These are phyloP conservation scores for Lipomyces yamadae DNA, from an alignment of 805 yeast species.

Conservation along the genomic window DNA sequence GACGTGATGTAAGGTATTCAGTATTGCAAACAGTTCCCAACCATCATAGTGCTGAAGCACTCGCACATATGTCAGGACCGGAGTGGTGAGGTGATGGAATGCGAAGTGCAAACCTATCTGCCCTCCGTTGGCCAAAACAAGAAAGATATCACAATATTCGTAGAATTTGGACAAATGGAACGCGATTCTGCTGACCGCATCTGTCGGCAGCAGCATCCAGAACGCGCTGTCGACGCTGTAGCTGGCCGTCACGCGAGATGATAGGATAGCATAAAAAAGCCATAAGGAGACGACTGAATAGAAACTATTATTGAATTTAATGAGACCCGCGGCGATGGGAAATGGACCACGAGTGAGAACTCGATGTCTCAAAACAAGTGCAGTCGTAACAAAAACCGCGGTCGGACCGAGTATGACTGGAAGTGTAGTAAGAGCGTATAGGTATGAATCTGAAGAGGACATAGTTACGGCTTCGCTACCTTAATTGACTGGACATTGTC, in stretches of 20 bases:
- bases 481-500: neutral
- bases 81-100: conserved; percentile 13
- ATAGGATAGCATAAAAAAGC: neutral
- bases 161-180: conserved; percentile 13
- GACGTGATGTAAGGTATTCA: conserved; percentile 3
- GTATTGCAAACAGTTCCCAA: conserved; percentile 10
- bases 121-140: conserved; percentile 9
- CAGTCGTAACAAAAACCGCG: conserved; percentile 1
- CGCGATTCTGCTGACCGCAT: neutral
- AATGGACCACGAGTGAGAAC: neutral
- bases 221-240: neutral
- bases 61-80: conserved; percentile 10
- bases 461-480: conserved; percentile 5
- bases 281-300: conserved; percentile 8
- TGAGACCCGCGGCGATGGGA: neutral
- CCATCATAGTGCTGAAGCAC: conserved; percentile 5
- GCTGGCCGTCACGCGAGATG: neutral
- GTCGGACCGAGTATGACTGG: conserved; percentile 10
- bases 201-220: conserved; percentile 10
- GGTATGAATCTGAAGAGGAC: neutral
- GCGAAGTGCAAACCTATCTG: conserved; percentile 10
- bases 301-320: conserved; percentile 7
- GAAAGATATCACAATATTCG: conserved; percentile 10
- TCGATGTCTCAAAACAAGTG: neutral
- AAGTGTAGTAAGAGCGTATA: conserved; percentile 1